Evolutionary conservation across 1,139 yeast genomes (phyloP), one percentile per base, ranked within the genome.

Genomic region (Chernovozyma aurita): DNA sequence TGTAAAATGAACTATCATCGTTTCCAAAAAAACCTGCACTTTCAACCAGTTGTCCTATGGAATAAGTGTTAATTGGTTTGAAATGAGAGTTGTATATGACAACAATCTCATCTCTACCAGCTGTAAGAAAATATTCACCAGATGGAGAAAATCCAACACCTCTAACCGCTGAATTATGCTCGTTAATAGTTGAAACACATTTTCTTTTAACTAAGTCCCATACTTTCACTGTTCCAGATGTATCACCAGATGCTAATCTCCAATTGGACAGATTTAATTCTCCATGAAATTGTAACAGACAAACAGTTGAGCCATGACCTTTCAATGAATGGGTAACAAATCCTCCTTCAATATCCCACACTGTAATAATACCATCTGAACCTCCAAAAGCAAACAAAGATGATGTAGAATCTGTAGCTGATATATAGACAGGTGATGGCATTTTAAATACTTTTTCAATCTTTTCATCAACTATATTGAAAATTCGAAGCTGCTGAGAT

Each of bases 291-390:
- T 68, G 63, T 39, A 92, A 61, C 3, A 95, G 78, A 40, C 95
- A 84, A 31, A 92, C 73, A 5, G 95, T 85, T n/a, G 95, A 82
- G 16, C 95, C 95, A 57, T 94, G 99, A 1, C 98, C 97, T 55
- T 86, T 83, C 43, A 92, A 73, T 14, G 87, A 81, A 60, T 92
- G 98, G 0, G 98, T 92, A 2, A 84, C 77, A 46, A 75, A 87
- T 1, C 95, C 94, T 25, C 90, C 90, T 45, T 79, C 90, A 31
- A 92, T 73, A 58, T 92, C 98, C 85, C 95, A 88, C 2, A 94
- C 95, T 34, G 87, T 81, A 16, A 90, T 85, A 28, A 80, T 76
- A 34, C 98, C 97, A 56, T 94, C 98, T 1, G 97, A 85, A 33
- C 95, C 92, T 34, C 99, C 99, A 51, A 94, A 81, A 26, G 96